These are phyloP conservation scores for Candida dendrica DNA, from an alignment of 805 yeast genomes.

Conservation along the genomic window DNA sequence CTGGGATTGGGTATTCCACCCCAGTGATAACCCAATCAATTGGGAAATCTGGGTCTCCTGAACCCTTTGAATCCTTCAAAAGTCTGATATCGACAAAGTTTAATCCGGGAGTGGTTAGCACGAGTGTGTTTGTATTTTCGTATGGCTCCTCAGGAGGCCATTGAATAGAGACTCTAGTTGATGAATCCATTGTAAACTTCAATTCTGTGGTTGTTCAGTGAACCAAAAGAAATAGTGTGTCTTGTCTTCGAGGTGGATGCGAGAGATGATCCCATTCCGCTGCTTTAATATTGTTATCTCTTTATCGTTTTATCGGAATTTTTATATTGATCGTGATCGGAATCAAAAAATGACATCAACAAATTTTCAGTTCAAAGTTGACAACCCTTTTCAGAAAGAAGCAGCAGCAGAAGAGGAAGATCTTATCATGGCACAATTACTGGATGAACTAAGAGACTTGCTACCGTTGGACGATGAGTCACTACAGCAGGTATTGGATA, in stretches of 20 bases:
- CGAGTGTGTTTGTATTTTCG: slow-evolving; percentile 39
- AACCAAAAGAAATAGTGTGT: neutral
- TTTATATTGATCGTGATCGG: neutral
- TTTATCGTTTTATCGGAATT: neutral
- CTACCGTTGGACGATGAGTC: slow-evolving; percentile 57
- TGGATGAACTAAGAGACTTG: slow-evolving; percentile 21
- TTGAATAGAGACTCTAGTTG: slow-evolving; percentile 40
- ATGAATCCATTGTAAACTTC: slow-evolving; percentile 6
- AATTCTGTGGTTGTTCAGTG: neutral
- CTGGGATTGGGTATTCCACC: slow-evolving; percentile 11
- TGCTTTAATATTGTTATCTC: neutral
- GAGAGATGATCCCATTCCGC: too few relatives aligned
- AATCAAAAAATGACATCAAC: neutral
- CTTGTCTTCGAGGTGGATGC: neutral
- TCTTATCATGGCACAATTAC: slow-evolving; percentile 5
- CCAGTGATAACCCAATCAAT: slow-evolving; percentile 20
- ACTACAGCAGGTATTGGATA: slow-evolving; percentile 45
- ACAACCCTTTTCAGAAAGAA: neutral
- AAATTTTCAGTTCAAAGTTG: neutral
- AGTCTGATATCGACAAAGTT: slow-evolving; percentile 39
- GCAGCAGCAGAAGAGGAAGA: too few relatives aligned
- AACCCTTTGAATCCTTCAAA: slow-evolving; percentile 4
- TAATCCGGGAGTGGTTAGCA: slow-evolving; percentile 32
- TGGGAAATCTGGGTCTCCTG: neutral
- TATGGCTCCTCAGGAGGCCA: slow-evolving; percentile 35